These are phyloP conservation scores for Schizosaccharomyces versatilis DNA, from an alignment of 1,139 yeast genomes.

Conservation along the genomic window DNA sequence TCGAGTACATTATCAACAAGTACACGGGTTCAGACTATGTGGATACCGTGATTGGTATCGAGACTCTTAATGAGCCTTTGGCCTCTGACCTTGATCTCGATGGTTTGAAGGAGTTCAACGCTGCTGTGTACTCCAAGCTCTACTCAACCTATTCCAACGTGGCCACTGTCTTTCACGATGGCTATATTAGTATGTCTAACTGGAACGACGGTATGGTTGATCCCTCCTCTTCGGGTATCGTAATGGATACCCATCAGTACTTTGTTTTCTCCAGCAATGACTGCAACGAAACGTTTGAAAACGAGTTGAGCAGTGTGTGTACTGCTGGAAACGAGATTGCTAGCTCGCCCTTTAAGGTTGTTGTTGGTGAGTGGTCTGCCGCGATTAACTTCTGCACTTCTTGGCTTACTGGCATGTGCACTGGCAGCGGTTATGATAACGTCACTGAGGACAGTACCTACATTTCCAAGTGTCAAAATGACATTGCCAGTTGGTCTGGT, in stretches of 20 bases:
- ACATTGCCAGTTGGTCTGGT: slow-evolving; percentile 12
- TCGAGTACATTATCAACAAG: slow-evolving; percentile 27
- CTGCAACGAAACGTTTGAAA: slow-evolving; percentile 32
- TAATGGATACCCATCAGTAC: slow-evolving; percentile 28
- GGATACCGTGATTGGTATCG: slow-evolving; percentile 66
- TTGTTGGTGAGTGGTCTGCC: slow-evolving; percentile 84
- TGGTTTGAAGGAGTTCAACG: slow-evolving; percentile 34
- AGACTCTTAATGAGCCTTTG: slow-evolving; percentile 75
- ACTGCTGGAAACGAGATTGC: slow-evolving; percentile 31
- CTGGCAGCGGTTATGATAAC: slow-evolving; percentile 73
- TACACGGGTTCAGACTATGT: slow-evolving; percentile 42
- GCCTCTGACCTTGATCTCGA: slow-evolving; percentile 44
- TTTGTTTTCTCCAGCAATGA: slow-evolving; percentile 60
- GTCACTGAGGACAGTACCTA: slow-evolving; percentile 27
- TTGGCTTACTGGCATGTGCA: slow-evolving; percentile 80
- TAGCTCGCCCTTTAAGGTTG: slow-evolving; percentile 29
- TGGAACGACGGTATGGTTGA: slow-evolving; percentile 11
- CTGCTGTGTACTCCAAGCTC: slow-evolving; percentile 31
- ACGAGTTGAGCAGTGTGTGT: slow-evolving; percentile 46
- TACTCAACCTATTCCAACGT: slow-evolving; percentile 20
- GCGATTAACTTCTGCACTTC: slow-evolving; percentile 71
- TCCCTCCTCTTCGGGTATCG: slow-evolving; percentile 1
- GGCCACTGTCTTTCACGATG: slow-evolving; percentile 40
- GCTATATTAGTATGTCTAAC: slow-evolving; percentile 28
- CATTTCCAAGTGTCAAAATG: slow-evolving; percentile 37